Percentiles rank a stretch among this genome's conserved stretches.
Conservation (phyloP, 441 rosid genomes). For the Hypseocharis bilobata region DNA sequence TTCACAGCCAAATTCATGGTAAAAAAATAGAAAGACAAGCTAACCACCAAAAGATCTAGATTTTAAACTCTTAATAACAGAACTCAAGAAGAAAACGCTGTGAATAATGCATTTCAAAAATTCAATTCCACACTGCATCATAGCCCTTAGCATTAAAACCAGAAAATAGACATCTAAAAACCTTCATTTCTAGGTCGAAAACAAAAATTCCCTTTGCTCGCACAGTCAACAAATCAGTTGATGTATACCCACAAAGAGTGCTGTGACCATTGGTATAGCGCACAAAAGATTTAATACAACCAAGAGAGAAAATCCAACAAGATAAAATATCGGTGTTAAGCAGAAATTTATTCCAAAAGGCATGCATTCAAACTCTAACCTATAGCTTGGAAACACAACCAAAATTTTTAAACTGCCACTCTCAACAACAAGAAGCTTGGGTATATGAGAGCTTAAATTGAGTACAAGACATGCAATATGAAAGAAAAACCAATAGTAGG, state of each 20-base stretch:
- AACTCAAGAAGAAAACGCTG: not conserved
- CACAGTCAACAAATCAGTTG: not conserved
- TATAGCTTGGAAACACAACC: not conserved
- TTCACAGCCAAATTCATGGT: slow-evolving; percentile 5
- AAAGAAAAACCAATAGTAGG: not conserved
- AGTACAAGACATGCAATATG: not conserved
- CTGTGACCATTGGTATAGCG: not conserved
- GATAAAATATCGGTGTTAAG: too few species aligned
- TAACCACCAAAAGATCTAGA: slow-evolving; percentile 1
- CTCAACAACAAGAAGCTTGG: not conserved
- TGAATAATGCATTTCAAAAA: not conserved
- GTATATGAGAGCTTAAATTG: not conserved
- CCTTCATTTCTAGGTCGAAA: not conserved
- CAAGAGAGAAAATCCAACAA: not conserved
- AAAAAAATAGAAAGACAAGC: not conserved
- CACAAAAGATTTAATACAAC: not conserved
- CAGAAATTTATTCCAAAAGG: not conserved
- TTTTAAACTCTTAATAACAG: too few species aligned
- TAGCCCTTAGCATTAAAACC: not conserved
- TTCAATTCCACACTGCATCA: not conserved
- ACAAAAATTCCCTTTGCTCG: not conserved
- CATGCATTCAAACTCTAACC: not conserved
- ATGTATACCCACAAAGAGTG: not conserved
- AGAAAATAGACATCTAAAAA: not conserved
- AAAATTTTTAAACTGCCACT: not conserved